These are phyloP conservation scores for Phoma sp. DNA, from an alignment of 2,329 filamentous ascomycete species.

Conservation along the genomic window DNA sequence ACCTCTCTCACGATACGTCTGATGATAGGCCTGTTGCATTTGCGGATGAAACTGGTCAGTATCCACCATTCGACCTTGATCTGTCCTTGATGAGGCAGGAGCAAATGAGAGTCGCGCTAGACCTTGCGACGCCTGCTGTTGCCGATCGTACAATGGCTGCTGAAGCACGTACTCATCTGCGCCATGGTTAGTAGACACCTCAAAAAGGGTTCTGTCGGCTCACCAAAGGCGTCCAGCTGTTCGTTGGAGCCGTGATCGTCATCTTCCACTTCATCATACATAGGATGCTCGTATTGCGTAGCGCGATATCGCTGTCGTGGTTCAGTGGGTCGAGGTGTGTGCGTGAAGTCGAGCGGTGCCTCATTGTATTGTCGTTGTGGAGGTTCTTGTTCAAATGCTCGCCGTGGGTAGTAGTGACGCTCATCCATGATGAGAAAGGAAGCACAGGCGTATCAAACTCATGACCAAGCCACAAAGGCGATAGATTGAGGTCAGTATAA, in stretches of 20 bases:
- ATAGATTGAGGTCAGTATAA: too few species aligned
- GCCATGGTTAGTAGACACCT: neutral
- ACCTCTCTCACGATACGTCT: neutral
- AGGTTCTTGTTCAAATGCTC: neutral
- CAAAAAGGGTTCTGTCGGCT: slow-evolving; percentile 5
- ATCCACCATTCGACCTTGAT: neutral
- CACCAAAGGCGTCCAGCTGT: slow-evolving; percentile 59
- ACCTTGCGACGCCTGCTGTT: slow-evolving; percentile 43
- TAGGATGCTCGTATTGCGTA: slow-evolving; percentile 18
- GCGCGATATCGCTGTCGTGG: slow-evolving; percentile 35
- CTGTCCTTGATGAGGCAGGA: slow-evolving; percentile 16
- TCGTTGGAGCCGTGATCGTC: slow-evolving; percentile 23
- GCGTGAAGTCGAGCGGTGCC: slow-evolving; percentile 22
- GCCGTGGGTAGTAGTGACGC: neutral
- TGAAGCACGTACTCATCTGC: slow-evolving; percentile 47
- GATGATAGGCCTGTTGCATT: neutral
- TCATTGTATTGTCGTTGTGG: slow-evolving; percentile 17
- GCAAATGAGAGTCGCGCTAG: slow-evolving; percentile 48
- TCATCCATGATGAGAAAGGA: neutral
- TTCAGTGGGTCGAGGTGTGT: slow-evolving; percentile 11
- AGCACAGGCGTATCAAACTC: neutral
- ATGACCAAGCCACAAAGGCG: neutral
- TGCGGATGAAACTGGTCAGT: neutral
- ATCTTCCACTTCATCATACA: slow-evolving; percentile 35
- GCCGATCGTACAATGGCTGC: slow-evolving; percentile 40